Base-by-base conservation (phyloP, 2,329 filamentous ascomycete genomes). In the Rhynchosporium graminicola region DNA sequence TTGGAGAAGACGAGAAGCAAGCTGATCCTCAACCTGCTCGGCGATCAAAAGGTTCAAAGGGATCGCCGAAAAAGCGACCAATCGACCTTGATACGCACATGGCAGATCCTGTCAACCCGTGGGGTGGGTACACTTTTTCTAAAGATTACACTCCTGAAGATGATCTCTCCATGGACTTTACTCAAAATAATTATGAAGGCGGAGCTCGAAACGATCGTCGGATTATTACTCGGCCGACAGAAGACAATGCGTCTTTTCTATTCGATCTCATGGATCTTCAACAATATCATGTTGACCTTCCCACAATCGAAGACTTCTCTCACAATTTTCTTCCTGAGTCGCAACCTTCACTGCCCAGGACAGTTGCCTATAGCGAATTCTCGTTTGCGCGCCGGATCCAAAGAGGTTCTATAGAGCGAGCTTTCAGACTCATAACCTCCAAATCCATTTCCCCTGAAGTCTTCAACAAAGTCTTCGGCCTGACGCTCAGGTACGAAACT, bases 341-440 rank as follows among this genome's bases (percentile, higher is more conserved):
- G 6, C 66, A 74, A 0, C 72, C 82, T 15, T 75, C 78, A 0
- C 65, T 77, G 0, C 82, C 84, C 0, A 77, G 73, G 28, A 86
- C 85, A 0, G 87, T 87, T 72, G 80, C 85, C 9, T 82, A 83
- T 61, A 79, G 84, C 31, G 90, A 93, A 73, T 77, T 79, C 1
- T 87, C 82, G 0, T 93, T 96, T 68, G 86, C 86, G 10, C 84
- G 90, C 7, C 82, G 88, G 4, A 77, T 96, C 4, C 88, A 91
- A 55, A 84, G 91, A 47, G 80, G 80, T 59, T 80, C 85, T 2
- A 68, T 87, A 0, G 90, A 96, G 74, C 76, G 80, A 31, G 89
- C 82, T 0, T 83, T 87, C 61, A 76, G 78, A 2, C 75, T 93
- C 1, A 78, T 90, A 2, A 77, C 73, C 13, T 79, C 80, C 72